phyloP scores from a whole-genome alignment of 1,284 basidiomycete species.

The Pterula multifida region DNA sequence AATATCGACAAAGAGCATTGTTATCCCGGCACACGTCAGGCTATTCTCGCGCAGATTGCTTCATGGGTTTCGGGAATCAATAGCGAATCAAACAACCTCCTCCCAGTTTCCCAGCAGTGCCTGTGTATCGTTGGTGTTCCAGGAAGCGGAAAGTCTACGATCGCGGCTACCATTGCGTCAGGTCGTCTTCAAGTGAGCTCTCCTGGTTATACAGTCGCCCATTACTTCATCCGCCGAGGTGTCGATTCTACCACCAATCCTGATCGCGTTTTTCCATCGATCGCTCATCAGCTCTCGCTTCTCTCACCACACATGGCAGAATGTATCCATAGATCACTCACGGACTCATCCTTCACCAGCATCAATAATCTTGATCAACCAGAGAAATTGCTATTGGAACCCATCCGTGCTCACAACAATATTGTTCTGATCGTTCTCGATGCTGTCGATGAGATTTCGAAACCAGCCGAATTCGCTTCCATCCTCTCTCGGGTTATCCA shows the following conservation, averaged over 20 bases:
- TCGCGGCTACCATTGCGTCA: neutral
- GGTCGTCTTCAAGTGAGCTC: neutral
- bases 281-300: neutral
- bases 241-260: neutral
- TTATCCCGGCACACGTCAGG: no score
- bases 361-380: neutral
- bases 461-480: neutral
- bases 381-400: neutral
- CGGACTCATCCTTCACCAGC: neutral
- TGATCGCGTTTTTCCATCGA: neutral
- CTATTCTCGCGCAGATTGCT: no score
- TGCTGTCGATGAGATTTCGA: neutral
- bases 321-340: neutral
- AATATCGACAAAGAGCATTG: no score
- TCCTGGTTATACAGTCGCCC: neutral
- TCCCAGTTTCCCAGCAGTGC: no score
- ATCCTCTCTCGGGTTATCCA: neutral
- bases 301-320: neutral
- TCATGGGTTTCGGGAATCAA: no score
- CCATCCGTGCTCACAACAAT: neutral
- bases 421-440: neutral
- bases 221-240: neutral
- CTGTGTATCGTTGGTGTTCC: neutral
- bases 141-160: neutral
- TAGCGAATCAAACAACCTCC: no score